phyloP scores from a whole-genome alignment of 2,329 filamentous ascomycete species.

The Elsinoe arachidis region DNA sequence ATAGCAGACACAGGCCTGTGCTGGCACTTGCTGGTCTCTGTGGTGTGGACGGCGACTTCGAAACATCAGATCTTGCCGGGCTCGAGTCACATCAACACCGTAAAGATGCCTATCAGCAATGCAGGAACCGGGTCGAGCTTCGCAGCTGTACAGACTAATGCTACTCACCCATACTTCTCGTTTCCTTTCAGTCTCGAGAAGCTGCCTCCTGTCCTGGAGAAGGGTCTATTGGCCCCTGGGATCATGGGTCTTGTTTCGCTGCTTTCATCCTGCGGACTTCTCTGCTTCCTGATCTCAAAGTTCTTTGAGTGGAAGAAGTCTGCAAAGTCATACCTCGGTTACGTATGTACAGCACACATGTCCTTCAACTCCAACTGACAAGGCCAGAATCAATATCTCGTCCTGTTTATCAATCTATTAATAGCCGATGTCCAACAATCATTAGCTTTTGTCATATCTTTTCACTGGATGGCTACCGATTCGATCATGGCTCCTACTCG shows the following conservation, averaged over 20 bases:
- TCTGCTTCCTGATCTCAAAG: slow-evolving; percentile 25
- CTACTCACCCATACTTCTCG: slow-evolving; percentile 21
- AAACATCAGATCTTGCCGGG: not conserved
- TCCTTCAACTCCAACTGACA: not conserved
- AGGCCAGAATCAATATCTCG: slow-evolving; percentile 53
- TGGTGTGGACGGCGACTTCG: not conserved
- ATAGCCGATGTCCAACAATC: slow-evolving; percentile 60
- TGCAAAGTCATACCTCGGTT: slow-evolving; percentile 25
- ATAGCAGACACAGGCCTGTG: not conserved
- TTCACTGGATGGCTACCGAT: slow-evolving; percentile 48
- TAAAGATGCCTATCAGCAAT: slow-evolving; percentile 11
- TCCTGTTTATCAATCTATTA: slow-evolving; percentile 61
- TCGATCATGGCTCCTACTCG: slow-evolving; percentile 45
- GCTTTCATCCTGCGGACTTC: slow-evolving; percentile 21
- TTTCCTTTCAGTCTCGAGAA: slow-evolving; percentile 23
- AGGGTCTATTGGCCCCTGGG: slow-evolving; percentile 25
- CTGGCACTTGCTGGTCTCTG: not conserved
- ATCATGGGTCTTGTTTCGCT: slow-evolving; percentile 25
- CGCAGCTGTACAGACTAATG: slow-evolving; percentile 4
- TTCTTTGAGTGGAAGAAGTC: slow-evolving; percentile 26
- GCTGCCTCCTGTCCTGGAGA: slow-evolving; percentile 18
- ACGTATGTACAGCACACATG: slow-evolving; percentile 14
- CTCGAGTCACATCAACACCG: not conserved
- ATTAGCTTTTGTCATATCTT: slow-evolving; percentile 55
- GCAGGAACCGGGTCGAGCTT: slow-evolving; percentile 5